A percentile compares a stretch with the other conserved stretches of the same genome.
Evolutionary conservation across 1,139 yeast species (phyloP).

Genomic region (Debaryomyces coudertii): DNA sequence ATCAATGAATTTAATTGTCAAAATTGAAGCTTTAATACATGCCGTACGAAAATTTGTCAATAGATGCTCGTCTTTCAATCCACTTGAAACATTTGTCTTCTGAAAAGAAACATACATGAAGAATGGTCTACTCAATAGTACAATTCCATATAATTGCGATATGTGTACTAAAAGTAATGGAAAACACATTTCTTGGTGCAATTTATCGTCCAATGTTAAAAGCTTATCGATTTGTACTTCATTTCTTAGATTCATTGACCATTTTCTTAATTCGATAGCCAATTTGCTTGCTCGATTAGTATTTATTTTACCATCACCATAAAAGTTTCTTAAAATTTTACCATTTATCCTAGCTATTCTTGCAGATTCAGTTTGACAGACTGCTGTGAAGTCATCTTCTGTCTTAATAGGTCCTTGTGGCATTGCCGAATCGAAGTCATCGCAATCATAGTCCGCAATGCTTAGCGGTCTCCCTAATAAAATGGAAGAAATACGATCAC

Average conservation of each 20-base stretch:
- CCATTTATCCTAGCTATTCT: conserved; percentile 29
- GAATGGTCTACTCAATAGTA: conserved; percentile 50
- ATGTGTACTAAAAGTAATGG: conserved; percentile 38
- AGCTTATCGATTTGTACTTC: conserved; percentile 21
- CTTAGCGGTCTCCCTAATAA: conserved; percentile 45
- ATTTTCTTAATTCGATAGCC: conserved; percentile 28
- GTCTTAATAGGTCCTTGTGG: background rate
- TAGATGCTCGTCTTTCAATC: background rate
- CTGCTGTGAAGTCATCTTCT: background rate
- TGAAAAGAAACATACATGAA: conserved; percentile 30
- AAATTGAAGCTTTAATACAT: conserved; percentile 19
- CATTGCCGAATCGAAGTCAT: background rate
- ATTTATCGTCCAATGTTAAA: background rate
- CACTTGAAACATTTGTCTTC: background rate
- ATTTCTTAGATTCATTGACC: conserved; percentile 39
- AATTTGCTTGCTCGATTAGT: conserved; percentile 32
- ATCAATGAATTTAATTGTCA: conserved; percentile 21
- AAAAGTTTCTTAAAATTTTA: conserved; percentile 28
- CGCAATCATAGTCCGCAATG: conserved; percentile 43
- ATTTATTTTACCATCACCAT: conserved; percentile 21
- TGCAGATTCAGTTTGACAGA: conserved; percentile 21
- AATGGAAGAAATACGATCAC: conserved; percentile 42
- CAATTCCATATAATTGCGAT: conserved; percentile 42
- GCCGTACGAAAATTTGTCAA: conserved; percentile 20
- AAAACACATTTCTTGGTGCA: conserved; percentile 21